Evolutionary conservation across 345 rosid genomes (phyloP), one percentile per base, ranked within the genome.

Genomic region (Linum tenue): DNA sequence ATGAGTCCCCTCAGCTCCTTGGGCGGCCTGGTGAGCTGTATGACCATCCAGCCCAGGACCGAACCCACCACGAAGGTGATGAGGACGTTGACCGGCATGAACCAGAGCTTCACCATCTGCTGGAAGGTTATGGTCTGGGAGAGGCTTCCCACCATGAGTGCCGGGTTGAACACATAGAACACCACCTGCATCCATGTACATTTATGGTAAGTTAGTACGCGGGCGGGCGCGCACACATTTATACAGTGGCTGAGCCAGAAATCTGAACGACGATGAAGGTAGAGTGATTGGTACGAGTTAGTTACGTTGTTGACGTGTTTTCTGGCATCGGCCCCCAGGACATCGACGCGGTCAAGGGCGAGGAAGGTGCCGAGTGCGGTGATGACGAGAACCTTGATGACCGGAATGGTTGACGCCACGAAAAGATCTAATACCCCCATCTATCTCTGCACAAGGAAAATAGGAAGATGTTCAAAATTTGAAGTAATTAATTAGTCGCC

Each of bases 151-250:
- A 64, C 72, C 56, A 86, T 77, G 44, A 81, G 83, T 3, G 87
- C 81, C 35, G 92, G 92, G 71, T 73, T 84, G 77, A 84, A 84
- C 56, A 84, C 86, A 38, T 69, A 84, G 72, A 84, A 86, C 7
- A 81, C 83, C 39, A 84, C 67, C 91, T 80, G 81, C 39, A 50
- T 3, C 50, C 50, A 1, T 43, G 10, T 43, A 2, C 10, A 5
- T 55, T 15, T n/a, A 55, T 36, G 2, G 5, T 40, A 35, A 48
- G 7, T 37, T 56, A 37, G 15, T 4, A 4, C 50, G 11, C n/a
- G n/a, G n/a, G n/a, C n/a, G n/a, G n/a, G n/a, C n/a, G n/a, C n/a
- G n/a, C n/a, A n/a, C n/a, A n/a, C n/a, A n/a, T n/a, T n/a, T n/a
- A n/a, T n/a, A n/a, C 16, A 16, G 40, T 12, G 31, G 36, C 3